Conservation (phyloP, 2,329 filamentous ascomycete species). For the Hypoxylon sp. region DNA sequence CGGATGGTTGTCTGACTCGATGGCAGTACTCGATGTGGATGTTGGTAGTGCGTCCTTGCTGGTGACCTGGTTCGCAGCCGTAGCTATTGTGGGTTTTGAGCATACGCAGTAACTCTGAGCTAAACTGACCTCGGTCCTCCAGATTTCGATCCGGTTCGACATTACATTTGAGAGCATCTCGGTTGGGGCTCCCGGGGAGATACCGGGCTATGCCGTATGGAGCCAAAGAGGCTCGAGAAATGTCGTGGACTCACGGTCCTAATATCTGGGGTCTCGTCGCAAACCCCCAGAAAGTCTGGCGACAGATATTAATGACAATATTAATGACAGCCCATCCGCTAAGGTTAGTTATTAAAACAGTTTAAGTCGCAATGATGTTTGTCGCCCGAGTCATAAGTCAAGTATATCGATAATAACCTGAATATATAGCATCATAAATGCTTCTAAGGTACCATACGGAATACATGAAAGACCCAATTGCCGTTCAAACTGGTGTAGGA, state of each 20-base stretch:
- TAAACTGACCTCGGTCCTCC: conserved; percentile 65
- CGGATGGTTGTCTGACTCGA: conserved; percentile 7
- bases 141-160: conserved; percentile 62
- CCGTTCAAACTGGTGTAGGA: neutral
- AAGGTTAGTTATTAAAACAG: conserved; percentile 1
- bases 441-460: conserved; percentile 8
- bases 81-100: conserved; percentile 50
- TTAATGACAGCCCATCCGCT: conserved; percentile 1
- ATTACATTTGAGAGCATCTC: conserved; percentile 37
- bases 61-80: neutral
- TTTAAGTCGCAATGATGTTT: conserved; percentile 5
- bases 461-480: conserved; percentile 1
- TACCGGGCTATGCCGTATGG: neutral
- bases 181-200: neutral
- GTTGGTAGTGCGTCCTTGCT: neutral
- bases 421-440: conserved; percentile 10
- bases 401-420: conserved; percentile 15
- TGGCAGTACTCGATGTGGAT: conserved; percentile 18
- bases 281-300: neutral
- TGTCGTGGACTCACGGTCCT: neutral
- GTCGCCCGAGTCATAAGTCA: conserved; percentile 3
- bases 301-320: conserved; percentile 6
- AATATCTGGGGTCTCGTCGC: neutral
- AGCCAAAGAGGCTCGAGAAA: neutral
- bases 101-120: conserved; percentile 56